These are phyloP conservation scores for Mycena haematopus DNA, from an alignment of 768 basidiomycete species.

Conservation along the genomic window DNA sequence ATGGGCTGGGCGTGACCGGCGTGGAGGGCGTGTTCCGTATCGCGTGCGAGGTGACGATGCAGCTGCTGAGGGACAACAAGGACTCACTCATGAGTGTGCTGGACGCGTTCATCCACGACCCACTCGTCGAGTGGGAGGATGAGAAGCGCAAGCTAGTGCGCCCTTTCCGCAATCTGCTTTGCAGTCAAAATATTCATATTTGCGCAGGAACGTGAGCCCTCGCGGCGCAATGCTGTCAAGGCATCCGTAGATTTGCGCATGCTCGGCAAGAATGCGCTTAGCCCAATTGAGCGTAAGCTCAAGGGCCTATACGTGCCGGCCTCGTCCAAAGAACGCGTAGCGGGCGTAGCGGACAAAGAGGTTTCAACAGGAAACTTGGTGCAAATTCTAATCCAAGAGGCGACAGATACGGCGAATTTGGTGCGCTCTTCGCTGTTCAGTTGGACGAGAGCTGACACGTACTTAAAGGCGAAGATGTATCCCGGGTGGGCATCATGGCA, in stretches of 20 bases:
- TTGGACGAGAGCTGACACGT: constrained; percentile 18
- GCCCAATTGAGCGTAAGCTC: constrained; percentile 85
- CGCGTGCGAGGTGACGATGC: constrained; percentile 89
- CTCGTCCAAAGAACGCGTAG: constrained; percentile 48
- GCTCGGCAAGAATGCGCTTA: constrained; percentile 78
- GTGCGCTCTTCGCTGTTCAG: constrained; percentile 35
- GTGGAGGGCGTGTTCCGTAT: constrained; percentile 94
- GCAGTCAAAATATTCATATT: background rate
- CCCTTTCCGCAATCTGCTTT: background rate
- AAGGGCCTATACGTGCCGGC: constrained; percentile 68
- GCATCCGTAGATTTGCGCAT: constrained; percentile 61
- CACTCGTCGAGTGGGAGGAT: constrained; percentile 94
- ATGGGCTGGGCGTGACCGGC: constrained; percentile 91
- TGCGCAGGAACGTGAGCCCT: constrained; percentile 51
- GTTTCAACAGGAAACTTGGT: constrained; percentile 86
- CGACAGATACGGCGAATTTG: constrained; percentile 75
- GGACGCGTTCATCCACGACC: constrained; percentile 97
- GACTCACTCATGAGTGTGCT: constrained; percentile 95
- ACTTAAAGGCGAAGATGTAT: constrained; percentile 82
- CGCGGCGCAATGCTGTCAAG: constrained; percentile 52
- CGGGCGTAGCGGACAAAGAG: constrained; percentile 57
- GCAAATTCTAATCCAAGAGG: constrained; percentile 90
- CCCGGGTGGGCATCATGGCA: constrained; percentile 89
- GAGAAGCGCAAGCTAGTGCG: constrained; percentile 71
- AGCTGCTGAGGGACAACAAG: constrained; percentile 86